Base-by-base conservation (phyloP, 2,329 filamentous ascomycete genomes). In the Neopestalotiopsis clavispora region DNA sequence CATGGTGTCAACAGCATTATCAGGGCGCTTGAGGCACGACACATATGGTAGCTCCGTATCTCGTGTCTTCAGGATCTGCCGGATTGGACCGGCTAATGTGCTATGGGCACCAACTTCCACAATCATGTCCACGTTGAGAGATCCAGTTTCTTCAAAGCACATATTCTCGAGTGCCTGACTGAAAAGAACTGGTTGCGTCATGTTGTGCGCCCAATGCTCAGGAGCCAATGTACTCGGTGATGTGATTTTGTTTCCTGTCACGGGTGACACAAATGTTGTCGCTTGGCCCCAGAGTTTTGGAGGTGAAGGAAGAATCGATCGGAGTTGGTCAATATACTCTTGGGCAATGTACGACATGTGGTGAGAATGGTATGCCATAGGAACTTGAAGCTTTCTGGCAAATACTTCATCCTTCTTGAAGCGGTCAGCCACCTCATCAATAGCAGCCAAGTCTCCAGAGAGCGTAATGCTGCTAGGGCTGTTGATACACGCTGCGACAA, bases 291-390 rank as follows among this genome's bases (percentile, higher is more conserved):
- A 1, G 1, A 10, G 62, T 1, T 3, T 20, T 2, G n/a, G n/a
- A n/a, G n/a, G n/a, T n/a, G 12, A 20, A 23, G 40, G 6, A 6
- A 23, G n/a, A 64, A 49, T 9, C 2, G 4, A 68, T 17, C 28
- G n/a, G 12, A 61, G 59, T 4, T 28, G n/a, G 10, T 28, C 28
- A 68, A 30, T 2, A 57, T 78, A 79, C 7, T 69, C 67, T 2
- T 69, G 56, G 0, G 68, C 71, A 2, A 76, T 65, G 3, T 20
- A 28, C 23, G 45, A 5, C 77, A 80, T 78, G 13, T 76, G 74
- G 14, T 73, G 69, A 0, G 78, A 80, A 58, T 80, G 78, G 58
- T 78, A 80, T 2, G 77, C 76, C 1, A 72, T 56, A 0, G 71
- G 64, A 1, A 78, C 73, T 9, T 9, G 4, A 34, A 34, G 32